A percentile compares a stretch with the other conserved stretches of the same genome.
Conservation (phyloP, 129 eudicot species). For the Escallonia rubra region DNA sequence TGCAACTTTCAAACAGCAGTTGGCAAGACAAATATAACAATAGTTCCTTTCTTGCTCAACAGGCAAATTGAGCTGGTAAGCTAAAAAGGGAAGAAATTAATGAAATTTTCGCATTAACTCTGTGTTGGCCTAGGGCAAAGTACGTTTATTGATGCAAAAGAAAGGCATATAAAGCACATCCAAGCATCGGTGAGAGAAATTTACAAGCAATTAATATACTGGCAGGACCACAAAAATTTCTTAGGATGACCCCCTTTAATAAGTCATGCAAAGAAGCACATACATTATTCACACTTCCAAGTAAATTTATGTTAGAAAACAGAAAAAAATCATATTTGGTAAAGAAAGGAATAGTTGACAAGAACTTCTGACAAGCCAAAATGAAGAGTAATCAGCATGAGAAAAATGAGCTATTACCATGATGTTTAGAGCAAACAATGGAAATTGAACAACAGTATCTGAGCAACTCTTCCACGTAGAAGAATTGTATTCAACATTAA, state of each 20-base stretch:
- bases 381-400: background rate
- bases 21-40: background rate
- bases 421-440: too few relatives aligned
- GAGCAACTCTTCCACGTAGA: too few relatives aligned
- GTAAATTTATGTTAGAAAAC: background rate
- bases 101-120: background rate
- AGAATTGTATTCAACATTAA: too few relatives aligned
- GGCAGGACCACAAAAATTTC: background rate
- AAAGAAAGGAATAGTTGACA: background rate
- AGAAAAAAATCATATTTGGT: background rate
- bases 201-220: background rate
- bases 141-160: background rate
- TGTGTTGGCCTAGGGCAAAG: background rate
- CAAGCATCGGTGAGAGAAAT: background rate
- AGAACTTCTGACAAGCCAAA: background rate
- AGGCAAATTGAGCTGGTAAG: too few relatives aligned
- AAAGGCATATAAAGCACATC: background rate
- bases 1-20: too few relatives aligned
- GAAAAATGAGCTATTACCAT: background rate
- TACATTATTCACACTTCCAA: background rate
- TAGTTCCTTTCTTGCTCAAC: background rate
- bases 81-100: background rate
- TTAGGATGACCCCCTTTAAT: background rate
- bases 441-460: too few relatives aligned
- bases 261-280: background rate